Base-by-base conservation (phyloP, 352 stramenopile species). In the Phytopythium helicoides region DNA sequence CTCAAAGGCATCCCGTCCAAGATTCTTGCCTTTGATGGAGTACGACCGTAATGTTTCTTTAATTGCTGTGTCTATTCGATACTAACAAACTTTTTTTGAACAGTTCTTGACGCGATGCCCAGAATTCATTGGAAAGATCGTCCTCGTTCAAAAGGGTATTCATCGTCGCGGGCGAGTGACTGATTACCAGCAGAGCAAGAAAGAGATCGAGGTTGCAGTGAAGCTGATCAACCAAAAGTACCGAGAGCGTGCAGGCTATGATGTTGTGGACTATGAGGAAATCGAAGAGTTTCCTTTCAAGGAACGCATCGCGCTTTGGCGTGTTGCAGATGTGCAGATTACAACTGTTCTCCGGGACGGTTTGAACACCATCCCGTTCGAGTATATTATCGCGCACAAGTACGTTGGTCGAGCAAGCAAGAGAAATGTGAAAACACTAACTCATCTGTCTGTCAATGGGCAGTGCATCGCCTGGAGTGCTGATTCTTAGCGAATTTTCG, bases 1-100 rank as follows among this genome's bases (percentile, higher is more conserved):
- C 68, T 99, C 6, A 98, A 98, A 60, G 97, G 97, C 15, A 95
- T 99, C 36, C 95, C 95, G 25, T 78, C 98, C 28, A 99, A 99
- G 69, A 86, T 99, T 35, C 67, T 99, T 26, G 97, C 94, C 0
- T 95, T 99, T 39, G 92, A 99, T 28, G 68, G 64, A 50, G 64
- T 72, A 56, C 35, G 54, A 34, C n/a, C n/a, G n/a, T n/a, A n/a
- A n/a, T n/a, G n/a, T n/a, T n/a, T n/a, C n/a, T n/a, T n/a, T n/a
- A n/a, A n/a, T n/a, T n/a, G n/a, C n/a, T n/a, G n/a, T n/a, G n/a
- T n/a, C n/a, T n/a, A n/a, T n/a, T n/a, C n/a, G n/a, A 3, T 16
- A 25, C 10, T 31, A n/a, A 44, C 26, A 36, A n/a, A n/a, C n/a
- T 39, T 7, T 3, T 37, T 7, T 12, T 26, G 6, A 22, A 39